Evolutionary conservation across 2,329 filamentous ascomycete genomes (phyloP), one percentile per base, ranked within the genome.

Genomic region (Neonectria hederae): DNA sequence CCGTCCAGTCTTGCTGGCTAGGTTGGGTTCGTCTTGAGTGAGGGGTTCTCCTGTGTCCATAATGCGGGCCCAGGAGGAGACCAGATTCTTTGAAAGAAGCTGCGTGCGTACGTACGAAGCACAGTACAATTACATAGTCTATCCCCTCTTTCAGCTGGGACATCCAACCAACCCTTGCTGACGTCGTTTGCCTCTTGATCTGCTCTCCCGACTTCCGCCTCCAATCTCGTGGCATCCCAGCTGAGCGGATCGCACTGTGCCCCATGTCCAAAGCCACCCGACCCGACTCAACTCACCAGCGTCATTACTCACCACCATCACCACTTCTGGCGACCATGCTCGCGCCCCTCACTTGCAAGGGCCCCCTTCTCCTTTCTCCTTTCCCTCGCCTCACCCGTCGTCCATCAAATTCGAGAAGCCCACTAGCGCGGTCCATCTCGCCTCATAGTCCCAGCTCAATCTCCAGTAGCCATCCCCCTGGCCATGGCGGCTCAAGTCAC

Each of bases 401-500:
- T 67, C 66, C 57, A 59, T 65, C 54, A 68, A 72, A 66, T 74
- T 74, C 72, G 65, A 73, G 69, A 73, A 67, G 72, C 62, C 54
- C 66, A 54, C 64, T 71, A 71, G 65, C 62, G 59, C 52, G 38
- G 52, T 43, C 61, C 38, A 63, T 61, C 62, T 66, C 57, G 57
- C 57, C 67, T 66, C 60, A 38, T 49, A 43, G 58, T 59, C 55
- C 61, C 55, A 32, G 55, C 28, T 56, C 61, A 63, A 63, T 63
- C 61, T 63, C 59, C 55, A 54, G 30, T 22, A 55, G 45, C 55
- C 64, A 49, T 61, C 57, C 56, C 55, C 65, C 67, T 60, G 70
- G 72, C 70, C 66, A 73, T 74, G 72, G 70, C 70, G 72, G 72
- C 72, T 74, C 67, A 65, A 64, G 67, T 72, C 71, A 72, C 69